A percentile compares a stretch with the other conserved stretches of the same genome.
Evolutionary conservation across 2,329 filamentous ascomycete species (phyloP).

Genomic region (Colletotrichum echinochloae): DNA sequence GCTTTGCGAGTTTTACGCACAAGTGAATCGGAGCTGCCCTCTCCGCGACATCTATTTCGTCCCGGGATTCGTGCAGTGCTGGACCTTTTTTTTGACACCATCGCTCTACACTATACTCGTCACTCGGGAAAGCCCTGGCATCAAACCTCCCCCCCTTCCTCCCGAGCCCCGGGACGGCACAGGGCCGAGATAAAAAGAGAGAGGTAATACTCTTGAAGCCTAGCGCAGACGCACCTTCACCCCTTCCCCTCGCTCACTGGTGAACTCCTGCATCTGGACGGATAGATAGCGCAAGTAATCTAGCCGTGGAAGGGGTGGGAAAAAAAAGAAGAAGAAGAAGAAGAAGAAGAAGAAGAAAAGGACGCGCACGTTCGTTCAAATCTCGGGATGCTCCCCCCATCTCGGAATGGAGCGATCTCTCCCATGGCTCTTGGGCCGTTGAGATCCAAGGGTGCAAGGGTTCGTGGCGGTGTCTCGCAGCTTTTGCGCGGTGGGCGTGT

Average conservation of each 20-base stretch:
- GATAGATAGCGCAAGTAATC: conserved; percentile 2
- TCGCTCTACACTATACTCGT: not conserved
- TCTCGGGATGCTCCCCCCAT: conserved; percentile 33
- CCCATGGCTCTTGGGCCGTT: not conserved
- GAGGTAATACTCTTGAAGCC: conserved; percentile 7
- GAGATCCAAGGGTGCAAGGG: not conserved
- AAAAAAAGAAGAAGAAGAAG: no score
- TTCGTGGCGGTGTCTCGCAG: conserved; percentile 8
- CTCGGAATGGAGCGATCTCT: conserved; percentile 38
- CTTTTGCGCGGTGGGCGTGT: not conserved
- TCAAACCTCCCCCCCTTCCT: no score
- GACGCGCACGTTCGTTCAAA: conserved; percentile 36
- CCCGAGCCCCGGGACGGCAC: not conserved
- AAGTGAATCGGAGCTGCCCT: not conserved
- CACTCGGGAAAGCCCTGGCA: not conserved
- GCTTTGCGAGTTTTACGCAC: no score
- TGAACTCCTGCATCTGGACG: not conserved
- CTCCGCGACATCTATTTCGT: conserved; percentile 1
- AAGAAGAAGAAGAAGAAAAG: not conserved
- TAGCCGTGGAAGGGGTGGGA: no score
- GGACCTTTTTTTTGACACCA: not conserved
- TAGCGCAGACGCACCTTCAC: conserved; percentile 2
- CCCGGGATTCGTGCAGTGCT: not conserved
- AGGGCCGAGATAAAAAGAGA: not conserved
- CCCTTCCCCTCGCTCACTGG: not conserved